Base-by-base conservation (phyloP, 202 grass and related monocot species). In the Schoenoplectus triqueter region DNA sequence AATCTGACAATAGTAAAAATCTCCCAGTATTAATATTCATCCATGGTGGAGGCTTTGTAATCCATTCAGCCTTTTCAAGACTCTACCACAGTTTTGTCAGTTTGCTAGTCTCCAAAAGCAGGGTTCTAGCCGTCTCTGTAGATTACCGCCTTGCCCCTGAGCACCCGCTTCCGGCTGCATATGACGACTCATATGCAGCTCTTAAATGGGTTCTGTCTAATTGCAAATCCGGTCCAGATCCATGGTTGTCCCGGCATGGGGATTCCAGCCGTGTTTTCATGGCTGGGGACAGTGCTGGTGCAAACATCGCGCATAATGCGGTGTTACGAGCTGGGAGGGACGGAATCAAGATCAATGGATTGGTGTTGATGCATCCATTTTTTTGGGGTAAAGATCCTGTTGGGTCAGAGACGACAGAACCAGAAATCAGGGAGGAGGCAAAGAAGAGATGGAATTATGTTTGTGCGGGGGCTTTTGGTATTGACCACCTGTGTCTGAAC, bases 61-160 rank as follows among this genome's bases (percentile, higher is more conserved):
- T 92, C 17, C 84, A 92, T 61, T 89, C 87, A 10, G 73, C 88
- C 74, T 88, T 89, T 84, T 87, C 85, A 2, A 31, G 44, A 0
- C 51, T 69, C 74, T 88, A 91, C 85, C 55, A 45, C 44, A 44
- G 59, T 70, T 91, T 87, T 79, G 69, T 91, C 44, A 84, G 84
- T 65, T 66, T 77, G 15, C 87, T 87, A 21, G 84, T 80, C 9
- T 44, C 84, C 10, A 67, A 63, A 20, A 84, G 78, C 13, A 55
- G 76, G 14, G 50, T 82, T 64, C 63, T 91, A 54, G 91, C 70
- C 39, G 93, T 91, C 50, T 96, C 93, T 13, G 82, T 91, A 1
- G 86, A 93, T 64, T 93, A 91, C 84, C 78, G 86, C 85, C 87
- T 92, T 22, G 89, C 78, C 22, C 89, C 93, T 8, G 90, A 92